Conservation (phyloP, 106 monocot genomes). For the Agapanthus africanus region DNA sequence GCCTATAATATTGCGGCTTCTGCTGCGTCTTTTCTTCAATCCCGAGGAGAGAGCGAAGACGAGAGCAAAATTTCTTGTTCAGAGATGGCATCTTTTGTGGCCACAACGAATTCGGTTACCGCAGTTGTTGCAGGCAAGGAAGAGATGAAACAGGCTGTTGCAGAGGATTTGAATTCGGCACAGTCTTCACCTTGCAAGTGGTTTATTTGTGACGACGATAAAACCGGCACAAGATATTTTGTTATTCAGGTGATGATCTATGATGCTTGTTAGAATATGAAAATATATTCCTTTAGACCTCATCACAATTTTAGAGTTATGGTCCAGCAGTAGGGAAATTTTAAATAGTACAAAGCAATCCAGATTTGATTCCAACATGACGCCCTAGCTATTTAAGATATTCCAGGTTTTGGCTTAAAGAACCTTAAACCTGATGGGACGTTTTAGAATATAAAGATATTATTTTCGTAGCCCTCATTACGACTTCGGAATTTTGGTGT, state of each 20-base stretch:
- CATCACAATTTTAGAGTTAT: too few species aligned
- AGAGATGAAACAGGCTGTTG: constrained; percentile 56
- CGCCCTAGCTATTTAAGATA: too few species aligned
- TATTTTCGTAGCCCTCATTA: too few species aligned
- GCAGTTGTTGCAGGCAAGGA: constrained; percentile 81
- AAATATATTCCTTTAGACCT: too few species aligned
- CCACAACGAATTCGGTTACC: constrained; percentile 71
- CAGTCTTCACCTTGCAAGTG: constrained; percentile 63
- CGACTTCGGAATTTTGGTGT: too few species aligned
- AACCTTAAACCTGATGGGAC: too few species aligned
- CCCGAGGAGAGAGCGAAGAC: constrained; percentile 14
- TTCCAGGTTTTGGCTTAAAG: too few species aligned
- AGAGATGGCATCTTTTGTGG: constrained; percentile 53
- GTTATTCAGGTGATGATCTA: constrained; percentile 99
- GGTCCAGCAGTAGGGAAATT: too few species aligned
- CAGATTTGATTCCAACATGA: too few species aligned
- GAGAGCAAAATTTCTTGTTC: not conserved
- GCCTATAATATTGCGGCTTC: constrained; percentile 53
- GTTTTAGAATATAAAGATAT: too few species aligned
- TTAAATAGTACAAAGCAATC: too few species aligned
- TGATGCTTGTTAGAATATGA: too few species aligned
- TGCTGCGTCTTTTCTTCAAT: constrained; percentile 76
- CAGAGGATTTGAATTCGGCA: constrained; percentile 56
- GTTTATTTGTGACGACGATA: constrained; percentile 82
- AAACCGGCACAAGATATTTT: constrained; percentile 58